Conservation (phyloP, 768 basidiomycete species). For the Agrocybe pediades region DNA sequence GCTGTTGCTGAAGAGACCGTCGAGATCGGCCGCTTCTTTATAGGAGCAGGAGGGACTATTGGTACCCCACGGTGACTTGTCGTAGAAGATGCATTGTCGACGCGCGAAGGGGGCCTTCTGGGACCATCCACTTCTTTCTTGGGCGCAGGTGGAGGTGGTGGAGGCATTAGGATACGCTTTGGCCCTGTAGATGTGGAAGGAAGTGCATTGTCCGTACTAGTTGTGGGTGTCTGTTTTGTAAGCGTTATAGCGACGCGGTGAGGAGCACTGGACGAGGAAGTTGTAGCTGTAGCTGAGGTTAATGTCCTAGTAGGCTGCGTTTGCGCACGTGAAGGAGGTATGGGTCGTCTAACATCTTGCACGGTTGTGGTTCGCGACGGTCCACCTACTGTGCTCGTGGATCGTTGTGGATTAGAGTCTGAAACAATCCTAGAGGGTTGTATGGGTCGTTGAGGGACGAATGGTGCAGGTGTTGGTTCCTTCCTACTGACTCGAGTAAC, state of each 20-base stretch:
- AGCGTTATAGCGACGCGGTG: conserved; percentile 28
- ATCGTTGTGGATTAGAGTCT: conserved; percentile 10
- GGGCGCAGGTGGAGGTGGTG: conserved; percentile 17
- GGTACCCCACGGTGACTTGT: conserved; percentile 7
- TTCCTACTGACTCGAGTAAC: conserved; percentile 23
- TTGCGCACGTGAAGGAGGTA: conserved; percentile 14
- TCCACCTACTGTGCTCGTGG: not conserved
- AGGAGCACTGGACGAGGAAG: conserved; percentile 11
- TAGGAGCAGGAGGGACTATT: conserved; percentile 14
- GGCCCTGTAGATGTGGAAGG: conserved; percentile 23
- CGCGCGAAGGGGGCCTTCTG: conserved; percentile 14
- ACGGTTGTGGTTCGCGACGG: conserved; percentile 2
- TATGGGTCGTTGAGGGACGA: conserved; percentile 27
- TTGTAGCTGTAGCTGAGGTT: conserved; percentile 5
- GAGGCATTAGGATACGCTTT: conserved; percentile 26
- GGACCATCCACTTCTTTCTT: conserved; percentile 17
- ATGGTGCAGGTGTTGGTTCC: conserved; percentile 26
- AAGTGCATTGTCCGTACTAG: conserved; percentile 5
- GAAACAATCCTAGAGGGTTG: conserved; percentile 15
- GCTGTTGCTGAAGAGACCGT: conserved; percentile 9
- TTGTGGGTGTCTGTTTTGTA: conserved; percentile 12
- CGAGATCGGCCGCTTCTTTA: conserved; percentile 17
- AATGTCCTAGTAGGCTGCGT: conserved; percentile 1
- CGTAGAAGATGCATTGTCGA: conserved; percentile 12
- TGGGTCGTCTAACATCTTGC: conserved; percentile 16